Evolutionary conservation across 495 filamentous ascomycete species (phyloP).

Genomic region (Elasticomyces elasticus): DNA sequence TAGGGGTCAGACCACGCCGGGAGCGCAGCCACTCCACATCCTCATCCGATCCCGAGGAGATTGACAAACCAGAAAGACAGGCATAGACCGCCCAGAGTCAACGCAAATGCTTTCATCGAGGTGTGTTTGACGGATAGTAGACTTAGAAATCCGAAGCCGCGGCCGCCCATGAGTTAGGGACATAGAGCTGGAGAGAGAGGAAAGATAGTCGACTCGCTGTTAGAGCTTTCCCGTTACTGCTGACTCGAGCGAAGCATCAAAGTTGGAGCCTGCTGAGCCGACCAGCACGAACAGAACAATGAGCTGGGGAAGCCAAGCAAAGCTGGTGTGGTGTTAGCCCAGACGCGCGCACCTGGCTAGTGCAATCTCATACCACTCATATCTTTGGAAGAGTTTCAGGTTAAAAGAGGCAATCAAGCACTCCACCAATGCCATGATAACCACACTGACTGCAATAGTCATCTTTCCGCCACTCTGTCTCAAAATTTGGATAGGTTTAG

Average conservation of each 20-base stretch:
- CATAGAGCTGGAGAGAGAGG: slow-evolving; percentile 20
- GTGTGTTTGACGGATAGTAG: slow-evolving; percentile 45
- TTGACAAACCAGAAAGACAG: slow-evolving; percentile 49
- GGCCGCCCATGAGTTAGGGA: slow-evolving; percentile 37
- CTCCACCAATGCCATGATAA: slow-evolving; percentile 36
- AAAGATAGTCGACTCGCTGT: slow-evolving; percentile 23
- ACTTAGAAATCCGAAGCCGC: slow-evolving; percentile 55
- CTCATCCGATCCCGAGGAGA: slow-evolving; percentile 36
- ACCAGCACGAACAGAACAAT: slow-evolving; percentile 24
- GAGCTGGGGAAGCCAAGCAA: slow-evolving; percentile 19
- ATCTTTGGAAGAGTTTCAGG: slow-evolving; percentile 24
- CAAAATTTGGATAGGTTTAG: no score
- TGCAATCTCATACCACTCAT: slow-evolving; percentile 26
- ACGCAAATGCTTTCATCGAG: slow-evolving; percentile 40
- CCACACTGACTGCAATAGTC: slow-evolving; percentile 37
- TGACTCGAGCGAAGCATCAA: slow-evolving; percentile 16
- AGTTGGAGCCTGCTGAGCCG: slow-evolving; percentile 23
- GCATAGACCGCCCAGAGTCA: slow-evolving; percentile 38
- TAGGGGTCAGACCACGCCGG: slow-evolving; percentile 41
- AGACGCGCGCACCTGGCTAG: not conserved
- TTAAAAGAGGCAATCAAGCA: slow-evolving; percentile 40
- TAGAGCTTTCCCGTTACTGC: slow-evolving; percentile 14
- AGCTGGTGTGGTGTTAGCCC: not conserved
- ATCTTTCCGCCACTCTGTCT: slow-evolving; percentile 26
- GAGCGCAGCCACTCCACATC: slow-evolving; percentile 11